Evolutionary conservation across 2,329 filamentous ascomycete genomes (phyloP), one percentile per base, ranked within the genome.

Genomic region (Phaeoacremonium minimum): DNA sequence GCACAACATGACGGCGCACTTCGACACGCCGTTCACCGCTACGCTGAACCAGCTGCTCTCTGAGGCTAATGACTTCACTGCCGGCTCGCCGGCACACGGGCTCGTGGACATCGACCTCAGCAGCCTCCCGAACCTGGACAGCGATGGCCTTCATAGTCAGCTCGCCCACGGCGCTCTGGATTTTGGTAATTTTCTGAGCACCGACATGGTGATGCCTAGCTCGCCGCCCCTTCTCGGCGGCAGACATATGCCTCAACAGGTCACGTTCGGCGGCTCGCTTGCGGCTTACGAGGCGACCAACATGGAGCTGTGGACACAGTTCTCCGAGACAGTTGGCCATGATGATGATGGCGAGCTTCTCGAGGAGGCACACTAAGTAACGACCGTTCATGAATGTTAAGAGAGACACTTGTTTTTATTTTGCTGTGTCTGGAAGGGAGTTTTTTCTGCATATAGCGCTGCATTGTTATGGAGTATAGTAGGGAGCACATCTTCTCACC

Each of bases 1-100:
- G 13, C n/a, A n/a, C n/a, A n/a, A n/a, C 14, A 37, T 46, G 41
- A 15, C 26, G 7, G 29, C 14, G 48, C 36, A 48, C 4, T 62
- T 66, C 32, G 67, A 71, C 37, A 79, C 78, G 6, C 80, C 80
- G 0, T 74, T 83, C 49, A 79, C 77, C 3, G 69, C 74, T 26
- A 76, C 80, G 15, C 69, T 87, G 22, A 76, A 74, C 45, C 73
- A 83, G 47, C 66, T 87, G 42, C 65, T 86, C 15, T 80, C 73
- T 7, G 75, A 82, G 42, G 65, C 64, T 8, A 65, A 69, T 37
- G 54, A 66, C 30, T 69, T 75, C 47, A 61, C 57, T 8, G 61
- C 49, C 43, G 63, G 52, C 3, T 60, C 58, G 17, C 52, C 57
- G 22, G 63, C 55, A 39, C 54, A 61, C 26, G 55, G 58, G 19